Evolutionary conservation across 352 stramenopile species (phyloP).

Genomic region (Stramenopiles sp.): DNA sequence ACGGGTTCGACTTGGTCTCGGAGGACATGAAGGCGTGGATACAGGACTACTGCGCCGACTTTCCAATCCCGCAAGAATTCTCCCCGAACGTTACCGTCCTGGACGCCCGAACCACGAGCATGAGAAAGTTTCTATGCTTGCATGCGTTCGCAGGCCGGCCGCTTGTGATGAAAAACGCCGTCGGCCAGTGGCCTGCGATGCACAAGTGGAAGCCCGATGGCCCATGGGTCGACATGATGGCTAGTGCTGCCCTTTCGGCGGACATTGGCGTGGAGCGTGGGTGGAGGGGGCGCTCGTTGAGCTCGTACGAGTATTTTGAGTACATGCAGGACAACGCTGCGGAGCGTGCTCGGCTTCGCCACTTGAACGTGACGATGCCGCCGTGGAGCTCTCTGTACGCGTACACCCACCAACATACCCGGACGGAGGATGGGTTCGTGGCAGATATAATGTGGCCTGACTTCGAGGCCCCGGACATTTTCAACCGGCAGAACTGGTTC

Average conservation of each 20-base stretch:
- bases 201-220: conserved; percentile 9
- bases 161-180: neutral
- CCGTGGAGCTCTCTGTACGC: conserved; percentile 6
- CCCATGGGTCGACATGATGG: neutral
- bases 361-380: neutral
- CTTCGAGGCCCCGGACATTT: conserved; percentile 7
- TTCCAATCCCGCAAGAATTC: neutral
- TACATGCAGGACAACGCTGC: neutral
- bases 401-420: conserved; percentile 10
- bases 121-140: conserved; percentile 9
- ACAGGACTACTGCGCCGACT: neutral
- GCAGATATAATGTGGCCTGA: conserved; percentile 8
- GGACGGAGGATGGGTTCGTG: neutral
- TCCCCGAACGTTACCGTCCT: neutral
- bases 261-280: conserved; percentile 6
- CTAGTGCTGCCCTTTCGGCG: neutral
- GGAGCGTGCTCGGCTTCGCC: conserved; percentile 8
- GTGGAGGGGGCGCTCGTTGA: neutral
- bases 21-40: conserved; percentile 7
- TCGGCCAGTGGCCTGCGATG: conserved; percentile 2
- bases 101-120: neutral
- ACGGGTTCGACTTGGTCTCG: conserved; percentile 5
- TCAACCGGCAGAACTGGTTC: conserved; percentile 11
- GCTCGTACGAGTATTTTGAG: neutral
- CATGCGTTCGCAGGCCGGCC: neutral